Percentiles rank a stretch among this genome's conserved stretches.
Evolutionary conservation across 106 monocot species (phyloP).

Genomic region (Phalaenopsis equestris): DNA sequence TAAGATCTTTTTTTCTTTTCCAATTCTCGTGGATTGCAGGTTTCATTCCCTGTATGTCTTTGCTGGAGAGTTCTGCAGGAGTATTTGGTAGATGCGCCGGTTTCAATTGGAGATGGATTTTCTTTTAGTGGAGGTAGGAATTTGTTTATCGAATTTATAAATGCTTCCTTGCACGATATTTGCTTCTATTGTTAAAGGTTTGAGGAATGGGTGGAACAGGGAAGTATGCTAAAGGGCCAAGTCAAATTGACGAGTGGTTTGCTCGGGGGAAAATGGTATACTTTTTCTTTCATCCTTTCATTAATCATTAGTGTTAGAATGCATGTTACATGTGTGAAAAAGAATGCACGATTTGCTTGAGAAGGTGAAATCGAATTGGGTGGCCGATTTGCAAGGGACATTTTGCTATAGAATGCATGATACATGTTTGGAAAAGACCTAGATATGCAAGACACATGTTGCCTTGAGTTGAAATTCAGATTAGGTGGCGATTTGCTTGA

Average conservation of each 20-base stretch:
- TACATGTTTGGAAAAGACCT: too few species aligned
- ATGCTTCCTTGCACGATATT: neutral
- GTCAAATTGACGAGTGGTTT: slow-evolving; percentile 78
- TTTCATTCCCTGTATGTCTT: neutral
- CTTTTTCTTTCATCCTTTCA: neutral
- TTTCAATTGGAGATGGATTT: slow-evolving; percentile 78
- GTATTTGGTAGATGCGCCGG: slow-evolving; percentile 79
- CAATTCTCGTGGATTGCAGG: neutral
- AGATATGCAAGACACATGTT: too few species aligned
- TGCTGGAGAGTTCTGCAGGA: slow-evolving; percentile 31
- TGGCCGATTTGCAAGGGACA: too few species aligned
- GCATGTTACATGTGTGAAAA: too few species aligned
- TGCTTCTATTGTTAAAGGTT: neutral
- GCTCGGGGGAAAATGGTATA: slow-evolving; percentile 68
- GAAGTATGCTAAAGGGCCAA: slow-evolving; percentile 78
- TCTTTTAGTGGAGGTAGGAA: slow-evolving; percentile 76
- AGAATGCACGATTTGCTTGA: too few species aligned
- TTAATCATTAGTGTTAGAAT: too few species aligned
- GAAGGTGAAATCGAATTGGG: too few species aligned
- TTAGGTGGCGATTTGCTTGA: too few species aligned
- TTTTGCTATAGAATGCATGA: too few species aligned
- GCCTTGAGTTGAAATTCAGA: too few species aligned
- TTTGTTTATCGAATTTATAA: neutral
- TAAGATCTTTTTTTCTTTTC: slow-evolving; percentile 9
- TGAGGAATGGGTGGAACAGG: slow-evolving; percentile 30